Percentiles rank a stretch among this genome's conserved stretches.
Evolutionary conservation across 1,284 basidiomycete genomes (phyloP).

Genomic region (Irpex sp.): DNA sequence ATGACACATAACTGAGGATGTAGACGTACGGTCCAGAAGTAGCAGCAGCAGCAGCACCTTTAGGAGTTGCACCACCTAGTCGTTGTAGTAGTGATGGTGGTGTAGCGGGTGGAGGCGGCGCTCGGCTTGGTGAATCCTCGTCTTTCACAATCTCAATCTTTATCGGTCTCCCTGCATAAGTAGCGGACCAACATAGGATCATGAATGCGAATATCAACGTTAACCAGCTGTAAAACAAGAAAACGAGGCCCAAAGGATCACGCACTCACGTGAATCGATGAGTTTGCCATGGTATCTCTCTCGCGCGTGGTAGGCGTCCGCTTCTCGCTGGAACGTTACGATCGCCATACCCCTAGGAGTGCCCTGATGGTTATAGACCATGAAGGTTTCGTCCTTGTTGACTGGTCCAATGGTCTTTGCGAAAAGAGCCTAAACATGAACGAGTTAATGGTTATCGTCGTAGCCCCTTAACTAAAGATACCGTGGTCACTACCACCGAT

Average conservation of each 20-base stretch:
- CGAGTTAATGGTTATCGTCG: neutral
- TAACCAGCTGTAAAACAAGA: neutral
- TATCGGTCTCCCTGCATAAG: constrained; percentile 52
- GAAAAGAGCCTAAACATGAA: constrained; percentile 57
- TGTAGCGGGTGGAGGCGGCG: constrained; percentile 12
- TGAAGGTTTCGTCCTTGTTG: constrained; percentile 48
- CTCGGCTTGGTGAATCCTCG: constrained; percentile 20
- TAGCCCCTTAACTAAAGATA: neutral
- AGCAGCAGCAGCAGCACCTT: constrained; percentile 6
- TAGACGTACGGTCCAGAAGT: neutral
- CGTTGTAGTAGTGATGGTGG: constrained; percentile 36
- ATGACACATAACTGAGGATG: neutral
- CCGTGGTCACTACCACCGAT: neutral
- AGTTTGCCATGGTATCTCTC: constrained; percentile 71
- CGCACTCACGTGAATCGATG: constrained; percentile 65
- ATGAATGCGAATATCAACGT: neutral
- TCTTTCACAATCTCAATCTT: constrained; percentile 67
- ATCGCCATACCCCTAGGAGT: constrained; percentile 75
- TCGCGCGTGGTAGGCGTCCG: constrained; percentile 58
- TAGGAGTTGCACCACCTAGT: constrained; percentile 20
- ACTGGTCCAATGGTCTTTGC: constrained; percentile 71
- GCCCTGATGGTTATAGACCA: constrained; percentile 70
- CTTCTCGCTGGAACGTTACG: constrained; percentile 56
- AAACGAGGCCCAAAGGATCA: neutral
- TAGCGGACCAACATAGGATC: neutral